Base-by-base conservation (phyloP, 805 yeast species). In the Suhomyces tanzawaensis region DNA sequence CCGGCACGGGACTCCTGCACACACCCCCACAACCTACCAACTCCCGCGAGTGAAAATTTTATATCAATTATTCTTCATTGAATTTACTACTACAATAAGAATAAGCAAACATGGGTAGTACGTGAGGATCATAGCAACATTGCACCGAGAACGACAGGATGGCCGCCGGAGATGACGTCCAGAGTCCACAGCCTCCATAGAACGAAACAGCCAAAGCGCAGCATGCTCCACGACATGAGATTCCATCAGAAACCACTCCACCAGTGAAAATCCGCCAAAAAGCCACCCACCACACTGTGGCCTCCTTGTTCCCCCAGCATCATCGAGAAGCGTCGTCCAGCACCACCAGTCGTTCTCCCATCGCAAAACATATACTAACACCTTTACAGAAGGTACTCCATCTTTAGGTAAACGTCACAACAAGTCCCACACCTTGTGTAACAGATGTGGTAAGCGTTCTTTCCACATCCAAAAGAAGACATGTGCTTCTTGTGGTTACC, bases 371-470 rank as follows among this genome's bases (percentile, higher is more conserved):
- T 23, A 32, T 57, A 57, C 60, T 57, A 57, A 58, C 63, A 35
- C 23, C 32, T 33, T 29, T 45, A 29, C 29, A 68, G 95, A 91
- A 89, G 99, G 99, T 87, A 91, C 99, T 76, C 96, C 98, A 79
- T 88, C 97, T 74, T 84, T 88, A 82, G 99, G 99, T 83, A 91
- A 91, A 81, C 89, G 93, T 77, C 97, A 93, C 87, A 90, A 86
- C 91, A 93, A 93, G 81, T 85, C 98, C 71, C 99, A 93, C 88
- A 85, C 95, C 71, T 80, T 90, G 76, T 93, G 99, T 83, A 88
- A 85, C 81, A 85, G 95, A 85, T 93, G 99, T 81, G 98, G 98
- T 69, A 77, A 81, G 70, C 95, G 98, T 81, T 84, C 96, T 49
- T 91, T 91, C 95, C 98, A 93, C 80, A 77, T 84, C 72, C 99